These are phyloP conservation scores for Penicillium hesseltinei DNA, from an alignment of 2,329 filamentous ascomycete species.

Conservation along the genomic window DNA sequence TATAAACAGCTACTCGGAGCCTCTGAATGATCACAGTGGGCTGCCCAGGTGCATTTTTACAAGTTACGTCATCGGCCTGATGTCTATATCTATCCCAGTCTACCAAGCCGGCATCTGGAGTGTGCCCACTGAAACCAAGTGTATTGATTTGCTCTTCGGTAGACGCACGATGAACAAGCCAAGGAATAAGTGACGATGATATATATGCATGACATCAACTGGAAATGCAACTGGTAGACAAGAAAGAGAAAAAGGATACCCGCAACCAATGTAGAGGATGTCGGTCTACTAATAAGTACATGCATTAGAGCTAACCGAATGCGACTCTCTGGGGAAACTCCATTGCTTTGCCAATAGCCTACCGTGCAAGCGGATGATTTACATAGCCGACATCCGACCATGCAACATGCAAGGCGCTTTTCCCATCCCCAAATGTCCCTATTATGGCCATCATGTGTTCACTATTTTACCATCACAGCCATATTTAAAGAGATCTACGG, in stretches of 20 bases:
- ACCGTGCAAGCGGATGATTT: not conserved
- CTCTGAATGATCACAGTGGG: slow-evolving; percentile 58
- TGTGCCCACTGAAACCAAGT: slow-evolving; percentile 59
- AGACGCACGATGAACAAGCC: slow-evolving; percentile 50
- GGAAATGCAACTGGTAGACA: slow-evolving; percentile 1
- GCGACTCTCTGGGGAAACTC: not conserved
- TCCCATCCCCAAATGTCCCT: not conserved
- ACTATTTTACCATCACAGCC: not conserved
- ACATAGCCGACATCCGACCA: not conserved
- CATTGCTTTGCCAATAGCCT: not conserved
- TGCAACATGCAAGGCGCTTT: not conserved
- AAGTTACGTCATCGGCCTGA: slow-evolving; percentile 49
- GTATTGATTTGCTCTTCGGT: slow-evolving; percentile 59
- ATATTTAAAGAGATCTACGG: not conserved
- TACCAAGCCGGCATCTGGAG: slow-evolving; percentile 56
- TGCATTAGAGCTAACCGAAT: not conserved
- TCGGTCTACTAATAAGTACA: not conserved
- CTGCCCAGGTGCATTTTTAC: slow-evolving; percentile 44
- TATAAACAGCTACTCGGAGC: slow-evolving; percentile 59
- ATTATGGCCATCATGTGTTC: not conserved
- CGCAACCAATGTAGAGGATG: slow-evolving; percentile 14
- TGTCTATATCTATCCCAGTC: slow-evolving; percentile 55
- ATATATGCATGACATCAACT: slow-evolving; percentile 3
- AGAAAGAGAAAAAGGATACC: not conserved
- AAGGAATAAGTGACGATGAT: slow-evolving; percentile 34